Evolutionary conservation across 768 basidiomycete genomes (phyloP), one percentile per base, ranked within the genome.

Genomic region (Auricularia cornea): DNA sequence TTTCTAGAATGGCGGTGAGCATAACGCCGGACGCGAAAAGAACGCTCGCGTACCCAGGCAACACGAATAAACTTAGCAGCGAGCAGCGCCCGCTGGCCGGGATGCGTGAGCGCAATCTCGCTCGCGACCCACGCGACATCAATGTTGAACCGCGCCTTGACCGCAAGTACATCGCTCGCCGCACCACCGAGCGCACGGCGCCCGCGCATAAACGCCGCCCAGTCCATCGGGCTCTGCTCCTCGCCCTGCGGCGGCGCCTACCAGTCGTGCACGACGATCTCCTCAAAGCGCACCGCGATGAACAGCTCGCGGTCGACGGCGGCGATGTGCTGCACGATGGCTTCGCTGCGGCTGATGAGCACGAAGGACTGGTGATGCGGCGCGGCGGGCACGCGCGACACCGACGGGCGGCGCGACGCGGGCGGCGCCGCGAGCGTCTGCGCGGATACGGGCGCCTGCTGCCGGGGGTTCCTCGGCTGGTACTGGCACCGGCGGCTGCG

Each of bases 281-380:
- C 94, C 69, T 94, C 91, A 70, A 94, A 94, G 68, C 87, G 88
- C 72, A 96, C 81, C 14, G 83, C 82, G 73, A 90, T 85, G 72
- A 94, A 92, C 62, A 95, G 75, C 68, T 95, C 93, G 30, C 90
- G 82, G 66, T 96, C 93, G 66, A 96, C 92, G 81, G 92, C 87
- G 8, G 88, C 81, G 69, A 95, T 89, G 68, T 94, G 90, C 60
- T 86, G 80, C 1, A 88, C 89, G 35, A 97, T 72, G 3, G 74
- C 75, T 40, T 84, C 83, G 1, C 89, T 83, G 6, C 83, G 78
- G 70, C 82, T 78, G 32, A 70, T 73, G n/a, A 92, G 76, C 60
- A 94, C 79, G 76, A 89, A 94, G 2, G 89, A 92, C 10, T 83
- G 84, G 69, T 90, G 84, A n/a, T 78, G 80, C 18, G 80, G 76